A percentile compares a stretch with the other conserved stretches of the same genome.
phyloP scores from a whole-genome alignment of 306 rosid species.

The Vigna nakashimae region DNA sequence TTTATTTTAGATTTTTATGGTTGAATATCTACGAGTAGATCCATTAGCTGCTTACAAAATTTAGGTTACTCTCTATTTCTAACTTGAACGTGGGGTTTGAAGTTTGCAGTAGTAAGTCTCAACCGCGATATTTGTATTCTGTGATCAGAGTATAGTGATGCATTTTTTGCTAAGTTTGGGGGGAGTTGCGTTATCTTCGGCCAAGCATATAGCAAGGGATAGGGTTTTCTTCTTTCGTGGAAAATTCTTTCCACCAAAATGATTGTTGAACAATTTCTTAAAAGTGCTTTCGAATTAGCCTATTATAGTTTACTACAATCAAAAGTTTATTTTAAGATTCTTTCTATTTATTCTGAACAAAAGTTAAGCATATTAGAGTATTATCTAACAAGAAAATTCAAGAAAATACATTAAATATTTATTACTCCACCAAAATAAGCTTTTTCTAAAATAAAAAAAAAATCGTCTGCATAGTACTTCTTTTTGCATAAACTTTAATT shows the following conservation, averaged over 20 bases:
- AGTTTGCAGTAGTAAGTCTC: conserved; percentile 3
- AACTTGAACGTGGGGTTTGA: conserved; percentile 9
- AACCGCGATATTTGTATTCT: neutral
- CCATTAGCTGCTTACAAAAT: conserved; percentile 10
- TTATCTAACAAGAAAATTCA: neutral
- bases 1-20: conserved; percentile 10
- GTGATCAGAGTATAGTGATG: neutral
- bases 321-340: neutral
- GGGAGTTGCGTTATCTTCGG: neutral
- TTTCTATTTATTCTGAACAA: neutral
- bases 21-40: conserved; percentile 17
- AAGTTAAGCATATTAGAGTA: neutral
- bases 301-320: neutral
- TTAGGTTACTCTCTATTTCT: conserved; percentile 32
- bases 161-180: conserved; percentile 8
- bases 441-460: neutral
- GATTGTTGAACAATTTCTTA: neutral
- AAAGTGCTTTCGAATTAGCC: neutral
- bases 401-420: neutral
- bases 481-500: neutral
- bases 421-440: neutral
- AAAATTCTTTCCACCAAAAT: neutral
- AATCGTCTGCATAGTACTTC: neutral
- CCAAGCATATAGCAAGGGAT: conserved; percentile 3
- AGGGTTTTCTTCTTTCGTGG: neutral